Evolutionary conservation across 2,329 filamentous ascomycete genomes (phyloP), one percentile per base, ranked within the genome.

Genomic region (Hymenotorrendiella dingleyae): DNA sequence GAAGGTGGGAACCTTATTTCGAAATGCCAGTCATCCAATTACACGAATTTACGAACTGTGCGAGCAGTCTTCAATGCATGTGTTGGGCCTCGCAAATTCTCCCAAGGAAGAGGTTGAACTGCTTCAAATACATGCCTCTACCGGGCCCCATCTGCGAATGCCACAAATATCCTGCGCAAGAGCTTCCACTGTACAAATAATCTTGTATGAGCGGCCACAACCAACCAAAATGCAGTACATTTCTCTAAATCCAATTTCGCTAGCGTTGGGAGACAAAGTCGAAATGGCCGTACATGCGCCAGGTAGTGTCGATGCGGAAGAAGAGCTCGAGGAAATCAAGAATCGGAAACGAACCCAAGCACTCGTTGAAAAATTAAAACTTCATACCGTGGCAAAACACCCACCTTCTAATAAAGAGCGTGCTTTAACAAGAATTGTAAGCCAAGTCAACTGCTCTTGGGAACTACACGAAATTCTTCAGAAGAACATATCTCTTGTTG

Each of bases 211-310:
- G 56, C 76, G 90, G 35, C 93, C 93, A 1, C 77, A 84, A 43
- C 91, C 93, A 0, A 80, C 76, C 23, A 78, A 82, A 42, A 97
- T 98, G 93, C 91, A 98, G 64, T 98, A 97, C 64, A 84, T 97
- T 54, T 98, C 93, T 1, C 71, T 96, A 16, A 78, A 80, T 21
- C 91, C 93, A 0, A 97, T 98, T 39, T 83, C 89, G 1, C 72
- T 98, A 30, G 89, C 89, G 0, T 70, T 98, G 11, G 86, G 77
- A 2, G 85, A 91, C 59, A 88, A 91, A 55, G 67, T 67, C 11
- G 61, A 64, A 22, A 60, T 64, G 5, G 54, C 62, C 3, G 46
- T 46, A 12, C 53, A 58, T 48, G 67, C 67, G 7, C 67, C 70
- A 12, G 71, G 74, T 42, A 76, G 74, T 27, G 74, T 82, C 11